phyloP scores from a whole-genome alignment of 345 rosid species.

The Populus simonii region DNA sequence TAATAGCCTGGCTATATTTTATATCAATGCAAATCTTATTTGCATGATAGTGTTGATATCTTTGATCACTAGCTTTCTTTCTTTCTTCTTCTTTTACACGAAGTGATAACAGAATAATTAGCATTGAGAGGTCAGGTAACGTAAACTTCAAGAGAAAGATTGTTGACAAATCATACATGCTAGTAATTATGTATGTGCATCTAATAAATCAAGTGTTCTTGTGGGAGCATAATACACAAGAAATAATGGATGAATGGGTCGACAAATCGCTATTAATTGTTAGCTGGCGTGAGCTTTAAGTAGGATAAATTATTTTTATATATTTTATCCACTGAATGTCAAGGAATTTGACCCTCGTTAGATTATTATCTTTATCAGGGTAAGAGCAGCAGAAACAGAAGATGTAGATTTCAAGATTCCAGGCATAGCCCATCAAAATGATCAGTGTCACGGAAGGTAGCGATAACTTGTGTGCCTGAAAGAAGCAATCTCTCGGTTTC shows the following conservation, averaged over 20 bases:
- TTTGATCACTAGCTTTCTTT: neutral
- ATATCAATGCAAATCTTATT: neutral
- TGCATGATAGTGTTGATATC: constrained; percentile 2
- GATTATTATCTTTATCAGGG: neutral
- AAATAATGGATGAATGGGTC: constrained; percentile 1
- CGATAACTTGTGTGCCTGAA: neutral
- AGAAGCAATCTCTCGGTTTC: neutral
- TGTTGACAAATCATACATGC: constrained; percentile 3
- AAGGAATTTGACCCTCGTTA: neutral
- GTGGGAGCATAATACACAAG: neutral
- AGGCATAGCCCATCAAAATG: neutral
- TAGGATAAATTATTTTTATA: neutral
- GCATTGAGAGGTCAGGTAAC: neutral
- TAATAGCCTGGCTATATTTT: neutral
- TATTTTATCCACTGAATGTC: neutral
- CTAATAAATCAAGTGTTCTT: neutral
- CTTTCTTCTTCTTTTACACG: neutral
- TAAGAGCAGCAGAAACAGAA: neutral
- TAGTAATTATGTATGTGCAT: neutral
- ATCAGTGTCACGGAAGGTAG: neutral
- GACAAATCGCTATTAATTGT: neutral
- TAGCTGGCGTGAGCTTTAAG: constrained; percentile 1
- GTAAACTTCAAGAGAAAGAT: constrained; percentile 31
- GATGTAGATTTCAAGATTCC: too few relatives aligned
- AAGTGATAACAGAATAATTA: neutral